Base-by-base conservation (phyloP, 176 grass and related monocot species). In the Oryza brachyantha region DNA sequence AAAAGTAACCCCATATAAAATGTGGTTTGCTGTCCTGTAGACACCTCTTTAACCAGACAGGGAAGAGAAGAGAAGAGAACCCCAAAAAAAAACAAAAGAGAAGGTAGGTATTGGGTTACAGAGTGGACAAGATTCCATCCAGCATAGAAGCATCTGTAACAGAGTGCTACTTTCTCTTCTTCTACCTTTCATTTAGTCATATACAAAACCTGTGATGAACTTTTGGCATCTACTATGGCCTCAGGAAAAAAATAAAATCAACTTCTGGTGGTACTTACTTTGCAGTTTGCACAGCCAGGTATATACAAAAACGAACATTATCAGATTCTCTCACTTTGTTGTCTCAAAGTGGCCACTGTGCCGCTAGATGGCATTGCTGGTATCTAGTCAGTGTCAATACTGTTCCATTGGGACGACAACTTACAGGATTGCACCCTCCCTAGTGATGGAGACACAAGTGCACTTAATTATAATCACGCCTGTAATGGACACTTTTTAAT, bases 121-220 rank as follows among this genome's bases (percentile, higher is more conserved):
- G 77, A 35, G 65, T 82, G 65, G 78, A 82, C 22, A 50, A 76
- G 63, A 82, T 87, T 82, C 79, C 72, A 70, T 77, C 78, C 54
- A 71, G 31, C 40, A 72, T 58, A 64, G 72, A 82, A 87, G 27
- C 50, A 87, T 34, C 63, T 52, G 42, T 59, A 46, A 29, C 64
- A 75, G 13, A 58, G 29, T 65, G 31, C 70, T 52, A 9, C n/a
- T 68, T 21, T 8, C 52, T 57, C 52, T 57, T 50, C 19, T 29
- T 68, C 61, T 29, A 24, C 70, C 22, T 60, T 42, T 39, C 26
- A 10, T 34, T 25, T 10, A 37, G 14, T 46, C 5, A 16, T 75
- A 75, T 57, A 76, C 19, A 68, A 68, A 77, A 77, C 38, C 22
- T 62, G 65, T 82, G 54, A 73, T 13, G 8, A 77, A 59, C 70